Conservation (phyloP, 2,329 filamentous ascomycete species). For the Leptographium procerum region DNA sequence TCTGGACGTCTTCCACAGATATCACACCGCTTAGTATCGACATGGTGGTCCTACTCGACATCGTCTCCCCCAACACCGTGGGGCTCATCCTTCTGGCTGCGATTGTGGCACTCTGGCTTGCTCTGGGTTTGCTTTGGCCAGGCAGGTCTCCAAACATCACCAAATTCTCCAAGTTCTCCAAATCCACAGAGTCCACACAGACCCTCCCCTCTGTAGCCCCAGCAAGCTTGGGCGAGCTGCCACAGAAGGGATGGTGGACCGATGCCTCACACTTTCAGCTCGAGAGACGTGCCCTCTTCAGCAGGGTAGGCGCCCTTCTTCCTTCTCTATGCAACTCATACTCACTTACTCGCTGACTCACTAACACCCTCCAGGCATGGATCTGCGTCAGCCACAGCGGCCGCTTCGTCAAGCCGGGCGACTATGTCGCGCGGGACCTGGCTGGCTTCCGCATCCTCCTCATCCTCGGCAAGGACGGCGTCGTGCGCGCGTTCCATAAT, state of each 20-base stretch:
- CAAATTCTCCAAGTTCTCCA: no score
- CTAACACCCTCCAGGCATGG: not conserved
- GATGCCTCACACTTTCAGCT: not conserved
- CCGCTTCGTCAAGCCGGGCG: slow-evolving; percentile 1
- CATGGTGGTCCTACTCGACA: not conserved
- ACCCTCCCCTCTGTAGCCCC: no score
- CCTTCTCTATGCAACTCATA: not conserved
- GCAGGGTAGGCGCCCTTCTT: not conserved
- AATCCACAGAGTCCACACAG: no score
- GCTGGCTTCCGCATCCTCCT: slow-evolving; percentile 1
- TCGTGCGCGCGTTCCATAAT: slow-evolving; percentile 3
- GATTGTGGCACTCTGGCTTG: not conserved
- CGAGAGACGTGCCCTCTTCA: slow-evolving; percentile 2
- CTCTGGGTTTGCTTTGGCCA: not conserved
- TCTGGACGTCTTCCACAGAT: not conserved
- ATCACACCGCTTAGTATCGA: not conserved
- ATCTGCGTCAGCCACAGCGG: not conserved
- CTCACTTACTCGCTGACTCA: not conserved
- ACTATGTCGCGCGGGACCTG: not conserved
- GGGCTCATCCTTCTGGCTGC: not conserved
- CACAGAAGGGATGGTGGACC: not conserved
- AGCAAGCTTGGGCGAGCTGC: no score
- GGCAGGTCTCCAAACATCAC: not conserved
- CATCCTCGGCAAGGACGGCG: slow-evolving; percentile 1
- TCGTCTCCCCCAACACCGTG: not conserved